phyloP scores from a whole-genome alignment of 148 eudicot genomes.

The Selenicereus undatus region DNA sequence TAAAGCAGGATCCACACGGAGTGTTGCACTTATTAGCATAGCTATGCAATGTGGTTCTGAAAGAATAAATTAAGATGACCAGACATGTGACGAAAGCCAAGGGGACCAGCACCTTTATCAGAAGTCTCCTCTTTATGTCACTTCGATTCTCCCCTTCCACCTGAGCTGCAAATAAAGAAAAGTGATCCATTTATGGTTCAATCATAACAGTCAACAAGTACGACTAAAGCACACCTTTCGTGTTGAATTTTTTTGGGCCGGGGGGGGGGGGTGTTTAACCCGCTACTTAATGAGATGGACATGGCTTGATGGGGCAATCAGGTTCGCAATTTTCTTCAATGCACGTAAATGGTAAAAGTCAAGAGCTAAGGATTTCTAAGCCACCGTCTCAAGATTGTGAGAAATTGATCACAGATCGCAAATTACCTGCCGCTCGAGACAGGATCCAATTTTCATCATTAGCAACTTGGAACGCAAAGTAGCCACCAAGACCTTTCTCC shows the following conservation, averaged over 20 bases:
- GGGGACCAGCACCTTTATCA: slow-evolving; percentile 24
- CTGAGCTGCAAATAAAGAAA: slow-evolving; percentile 19
- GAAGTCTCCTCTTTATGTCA: not conserved
- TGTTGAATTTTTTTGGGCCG: no score
- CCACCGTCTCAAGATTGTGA: no score
- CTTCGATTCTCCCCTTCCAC: slow-evolving; percentile 4
- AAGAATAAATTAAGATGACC: slow-evolving; percentile 7
- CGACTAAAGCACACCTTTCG: not conserved
- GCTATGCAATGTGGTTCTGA: slow-evolving; percentile 11
- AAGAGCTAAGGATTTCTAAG: no score
- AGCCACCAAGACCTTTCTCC: slow-evolving; percentile 44
- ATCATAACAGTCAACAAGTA: not conserved
- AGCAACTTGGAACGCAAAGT: slow-evolving; percentile 33
- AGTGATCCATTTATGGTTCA: not conserved
- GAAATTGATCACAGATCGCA: no score
- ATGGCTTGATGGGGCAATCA: no score
- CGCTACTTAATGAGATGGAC: no score
- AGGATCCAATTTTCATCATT: slow-evolving; percentile 44
- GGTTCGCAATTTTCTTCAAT: no score
- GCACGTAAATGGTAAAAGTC: no score
- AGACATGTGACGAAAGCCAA: slow-evolving; percentile 11
- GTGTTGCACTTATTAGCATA: slow-evolving; percentile 18
- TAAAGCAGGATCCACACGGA: not conserved
- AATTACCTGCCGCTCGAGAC: slow-evolving; percentile 35
- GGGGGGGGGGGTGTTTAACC: no score